Evolutionary conservation across 352 stramenopile species (phyloP), one percentile per base, ranked within the genome.

Genomic region (Phytophthora citricola): DNA sequence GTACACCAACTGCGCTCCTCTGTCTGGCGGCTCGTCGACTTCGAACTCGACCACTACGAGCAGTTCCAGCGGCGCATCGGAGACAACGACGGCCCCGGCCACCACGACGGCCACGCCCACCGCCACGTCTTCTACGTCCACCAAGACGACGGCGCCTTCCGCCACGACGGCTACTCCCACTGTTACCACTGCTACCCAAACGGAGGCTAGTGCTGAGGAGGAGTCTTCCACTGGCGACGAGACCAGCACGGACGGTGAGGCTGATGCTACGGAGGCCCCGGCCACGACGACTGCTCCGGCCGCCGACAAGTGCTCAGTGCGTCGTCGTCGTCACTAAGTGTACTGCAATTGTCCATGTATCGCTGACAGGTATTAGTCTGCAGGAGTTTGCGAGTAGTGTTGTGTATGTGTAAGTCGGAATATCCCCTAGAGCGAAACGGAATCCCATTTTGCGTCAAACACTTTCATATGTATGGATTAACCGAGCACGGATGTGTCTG

Each of bases 1-100:
- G 22, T 87, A 87, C 61, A 84, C 66, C 3, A 81, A 83, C 60
- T 85, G 74, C 38, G 70, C 73, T n/a, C 48, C 60, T 17, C 24
- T 79, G 24, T 71, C 29, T 1, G 61, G 68, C n/a, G 55, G n/a
- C 9, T 62, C 59, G 26, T 38, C 58, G 8, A 29, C 65, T 1
- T 60, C 68, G 8, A 61, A 62, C 10, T 63, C 73, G 27, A 63
- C 52, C n/a, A 63, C 45, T 2, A 63, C 36, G 1, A 56, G 12
- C 27, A 58, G 55, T 2, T 50, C 60, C 5, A 67, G 51, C 6
- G 39, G 17, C 31, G 41, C 63, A 14, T 24, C 44, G 4, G 22
- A 55, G 31, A 43, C 36, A 5, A 56, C 52, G 9, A 54, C 40
- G 4, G 27, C 63, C 1, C 36, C 52, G 31, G 11, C 55, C 22